Conservation (phyloP, 768 basidiomycete species). For the Cystofilobasidium macerans region DNA sequence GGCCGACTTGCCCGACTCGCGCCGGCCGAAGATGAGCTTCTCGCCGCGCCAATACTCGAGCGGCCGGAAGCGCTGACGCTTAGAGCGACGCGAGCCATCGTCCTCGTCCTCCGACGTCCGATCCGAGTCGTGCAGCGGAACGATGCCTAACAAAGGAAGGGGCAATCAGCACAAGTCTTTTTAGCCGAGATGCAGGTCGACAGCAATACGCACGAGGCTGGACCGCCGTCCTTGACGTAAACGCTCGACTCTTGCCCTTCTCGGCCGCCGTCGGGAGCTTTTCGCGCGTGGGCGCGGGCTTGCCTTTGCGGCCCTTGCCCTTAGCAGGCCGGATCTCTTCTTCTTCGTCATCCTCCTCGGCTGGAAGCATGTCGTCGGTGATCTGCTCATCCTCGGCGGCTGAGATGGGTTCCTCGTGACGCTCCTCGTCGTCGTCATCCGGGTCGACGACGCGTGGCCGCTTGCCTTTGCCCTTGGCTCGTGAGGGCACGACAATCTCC, state of each 20-base stretch:
- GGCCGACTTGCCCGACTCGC: slow-evolving; percentile 41
- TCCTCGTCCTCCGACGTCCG: slow-evolving; percentile 14
- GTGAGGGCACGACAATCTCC: background rate
- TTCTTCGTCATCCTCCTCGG: background rate
- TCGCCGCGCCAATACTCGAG: slow-evolving; percentile 91
- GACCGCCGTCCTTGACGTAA: too few species aligned
- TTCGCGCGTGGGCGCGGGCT: background rate
- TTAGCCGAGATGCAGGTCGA: too few species aligned
- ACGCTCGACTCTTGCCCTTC: background rate
- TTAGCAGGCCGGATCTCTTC: background rate
- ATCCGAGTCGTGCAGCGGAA: background rate
- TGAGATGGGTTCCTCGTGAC: background rate
- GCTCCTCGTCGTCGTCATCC: slow-evolving; percentile 15
- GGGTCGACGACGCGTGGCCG: background rate
- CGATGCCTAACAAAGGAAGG: background rate
- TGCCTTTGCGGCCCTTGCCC: background rate
- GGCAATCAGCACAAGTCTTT: too few species aligned
- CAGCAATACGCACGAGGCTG: background rate
- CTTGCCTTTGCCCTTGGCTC: background rate
- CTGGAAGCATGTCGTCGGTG: background rate
- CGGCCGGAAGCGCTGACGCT: slow-evolving; percentile 61
- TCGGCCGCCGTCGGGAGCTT: background rate
- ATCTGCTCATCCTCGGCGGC: slow-evolving; percentile 3
- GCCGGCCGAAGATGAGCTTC: slow-evolving; percentile 67
- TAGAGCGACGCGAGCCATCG: slow-evolving; percentile 40